These are phyloP conservation scores for Ceraceosorus guamensis DNA, from an alignment of 1,284 basidiomycete genomes.

Conservation along the genomic window DNA sequence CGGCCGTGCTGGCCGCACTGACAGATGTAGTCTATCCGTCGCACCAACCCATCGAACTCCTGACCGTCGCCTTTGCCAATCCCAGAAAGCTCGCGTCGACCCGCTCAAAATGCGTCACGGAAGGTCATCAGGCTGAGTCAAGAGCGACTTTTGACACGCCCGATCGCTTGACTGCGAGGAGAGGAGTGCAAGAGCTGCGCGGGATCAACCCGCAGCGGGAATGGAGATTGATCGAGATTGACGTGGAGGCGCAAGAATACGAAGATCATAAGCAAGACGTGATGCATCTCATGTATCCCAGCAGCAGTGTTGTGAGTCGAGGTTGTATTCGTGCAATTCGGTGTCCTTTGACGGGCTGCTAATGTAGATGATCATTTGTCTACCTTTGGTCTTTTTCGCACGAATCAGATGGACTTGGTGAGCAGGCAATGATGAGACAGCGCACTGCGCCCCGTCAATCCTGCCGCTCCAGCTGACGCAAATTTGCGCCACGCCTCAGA, in stretches of 20 bases:
- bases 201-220: slow-evolving; percentile 63
- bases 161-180: slow-evolving; percentile 73
- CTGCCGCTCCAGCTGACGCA: no score
- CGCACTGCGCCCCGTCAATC: no score
- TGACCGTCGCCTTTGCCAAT: slow-evolving; percentile 95
- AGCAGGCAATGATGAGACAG: no score
- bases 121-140: slow-evolving; percentile 12
- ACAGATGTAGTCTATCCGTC: slow-evolving; percentile 57
- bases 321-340: no score
- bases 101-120: no score
- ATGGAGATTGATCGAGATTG: slow-evolving; percentile 88
- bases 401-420: slow-evolving; percentile 1
- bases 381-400: neutral
- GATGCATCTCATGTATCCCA: slow-evolving; percentile 25
- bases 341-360: no score
- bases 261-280: slow-evolving; percentile 7
- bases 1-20: slow-evolving; percentile 70
- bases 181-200: slow-evolving; percentile 69
- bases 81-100: slow-evolving; percentile 59
- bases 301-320: slow-evolving; percentile 28
- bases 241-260: slow-evolving; percentile 71
- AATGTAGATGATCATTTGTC: neutral
- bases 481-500: slow-evolving; percentile 61
- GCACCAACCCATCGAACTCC: slow-evolving; percentile 72
- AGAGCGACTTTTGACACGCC: slow-evolving; percentile 58